These are phyloP conservation scores for Clathrospora elynae DNA, from an alignment of 2,329 filamentous ascomycete species.

Conservation along the genomic window DNA sequence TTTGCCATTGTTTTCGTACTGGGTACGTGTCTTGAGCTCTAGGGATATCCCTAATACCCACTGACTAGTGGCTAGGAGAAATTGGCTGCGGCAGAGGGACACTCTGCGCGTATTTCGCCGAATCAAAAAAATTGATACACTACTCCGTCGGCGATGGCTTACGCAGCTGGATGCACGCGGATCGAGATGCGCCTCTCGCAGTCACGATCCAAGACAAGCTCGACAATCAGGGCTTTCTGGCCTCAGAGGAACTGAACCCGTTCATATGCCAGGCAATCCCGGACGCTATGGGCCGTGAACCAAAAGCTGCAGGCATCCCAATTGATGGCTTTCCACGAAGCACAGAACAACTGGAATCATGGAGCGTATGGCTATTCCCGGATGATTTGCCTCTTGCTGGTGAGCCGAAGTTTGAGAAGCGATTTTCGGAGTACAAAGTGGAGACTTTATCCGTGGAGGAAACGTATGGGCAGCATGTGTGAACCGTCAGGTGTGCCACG, in stretches of 20 bases:
- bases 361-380: slow-evolving; percentile 5
- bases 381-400: not conserved
- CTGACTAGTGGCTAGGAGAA: slow-evolving; percentile 1
- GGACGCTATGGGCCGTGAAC: not conserved
- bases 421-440: slow-evolving; percentile 1
- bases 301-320: not conserved
- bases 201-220: slow-evolving; percentile 8
- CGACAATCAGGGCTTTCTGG: slow-evolving; percentile 4
- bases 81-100: slow-evolving; percentile 4
- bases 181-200: not conserved
- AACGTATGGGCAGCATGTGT: slow-evolving; percentile 1
- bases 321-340: slow-evolving; percentile 5
- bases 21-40: not conserved
- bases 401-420: slow-evolving; percentile 2
- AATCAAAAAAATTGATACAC: slow-evolving; percentile 1
- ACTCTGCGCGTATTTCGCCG: not conserved
- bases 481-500: too few species aligned
- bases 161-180: slow-evolving; percentile 5
- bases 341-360: slow-evolving; percentile 4
- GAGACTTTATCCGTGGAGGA: slow-evolving; percentile 3
- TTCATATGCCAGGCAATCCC: slow-evolving; percentile 1
- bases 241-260: slow-evolving; percentile 1
- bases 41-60: not conserved
- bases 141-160: slow-evolving; percentile 1
- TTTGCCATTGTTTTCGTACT: slow-evolving; percentile 4